Percentiles rank a stretch among this genome's conserved stretches.
These are phyloP conservation scores for Arachis monticola DNA, from an alignment of 331 rosid species.

Conservation along the genomic window DNA sequence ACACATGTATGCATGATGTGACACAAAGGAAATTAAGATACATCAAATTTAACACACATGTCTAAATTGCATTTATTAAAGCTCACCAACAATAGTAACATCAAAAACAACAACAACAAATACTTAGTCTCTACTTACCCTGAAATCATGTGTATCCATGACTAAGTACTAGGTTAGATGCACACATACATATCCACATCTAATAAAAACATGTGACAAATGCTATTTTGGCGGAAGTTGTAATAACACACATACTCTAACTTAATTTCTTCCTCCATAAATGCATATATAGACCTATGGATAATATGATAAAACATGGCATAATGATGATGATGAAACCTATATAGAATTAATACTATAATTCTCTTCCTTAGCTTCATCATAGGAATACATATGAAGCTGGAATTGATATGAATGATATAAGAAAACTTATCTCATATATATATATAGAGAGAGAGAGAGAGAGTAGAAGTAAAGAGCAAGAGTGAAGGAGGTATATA, in stretches of 20 bases:
- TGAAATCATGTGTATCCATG: not conserved
- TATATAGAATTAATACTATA: not conserved
- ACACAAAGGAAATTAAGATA: not conserved
- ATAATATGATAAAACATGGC: not conserved
- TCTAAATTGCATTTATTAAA: not conserved
- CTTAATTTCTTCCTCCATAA: not conserved
- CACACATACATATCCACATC: too few species aligned
- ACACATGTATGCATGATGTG: slow-evolving; percentile 42
- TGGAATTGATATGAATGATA: not conserved
- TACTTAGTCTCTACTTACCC: not conserved
- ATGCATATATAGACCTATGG: not conserved
- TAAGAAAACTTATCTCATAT: too few species aligned
- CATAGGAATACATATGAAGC: slow-evolving; percentile 18
- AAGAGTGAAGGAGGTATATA: slow-evolving; percentile 35
- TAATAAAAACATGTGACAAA: not conserved
- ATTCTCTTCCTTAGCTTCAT: not conserved
- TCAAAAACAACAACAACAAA: not conserved
- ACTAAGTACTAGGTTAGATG: not conserved
- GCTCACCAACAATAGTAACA: too few species aligned
- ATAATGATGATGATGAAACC: slow-evolving; percentile 24
- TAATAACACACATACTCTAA: not conserved
- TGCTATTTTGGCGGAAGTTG: not conserved
- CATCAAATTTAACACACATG: not conserved
- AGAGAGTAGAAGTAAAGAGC: slow-evolving; percentile 19
- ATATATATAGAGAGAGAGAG: not conserved